Percentiles rank a stretch among this genome's conserved stretches.
Conservation (phyloP, 768 basidiomycete genomes). For the Ephemerocybe angulata region DNA sequence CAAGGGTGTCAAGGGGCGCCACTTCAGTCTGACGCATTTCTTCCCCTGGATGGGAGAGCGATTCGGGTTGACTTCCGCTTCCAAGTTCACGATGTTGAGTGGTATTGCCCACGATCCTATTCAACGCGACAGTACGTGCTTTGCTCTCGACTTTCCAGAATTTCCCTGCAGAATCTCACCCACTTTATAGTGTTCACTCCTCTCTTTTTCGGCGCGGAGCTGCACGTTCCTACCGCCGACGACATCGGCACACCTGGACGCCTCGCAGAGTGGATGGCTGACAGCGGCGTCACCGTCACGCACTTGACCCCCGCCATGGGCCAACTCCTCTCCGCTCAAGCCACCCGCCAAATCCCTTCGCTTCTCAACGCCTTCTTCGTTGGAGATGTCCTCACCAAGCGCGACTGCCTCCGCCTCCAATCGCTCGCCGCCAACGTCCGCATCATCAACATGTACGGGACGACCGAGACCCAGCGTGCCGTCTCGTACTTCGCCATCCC, state of each 20-base stretch:
- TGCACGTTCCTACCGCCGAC: conserved; percentile 94
- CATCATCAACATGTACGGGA: conserved; percentile 99
- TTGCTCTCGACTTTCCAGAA: neutral
- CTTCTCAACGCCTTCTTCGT: conserved; percentile 95
- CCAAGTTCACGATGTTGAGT: conserved; percentile 96
- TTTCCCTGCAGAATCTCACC: conserved; percentile 13
- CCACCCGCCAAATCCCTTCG: conserved; percentile 83
- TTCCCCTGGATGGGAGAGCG: conserved; percentile 98
- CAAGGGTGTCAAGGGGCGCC: conserved; percentile 94
- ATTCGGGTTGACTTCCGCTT: conserved; percentile 69
- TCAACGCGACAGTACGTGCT: conserved; percentile 88
- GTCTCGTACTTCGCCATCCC: conserved; percentile 97
- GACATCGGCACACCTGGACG: conserved; percentile 97
- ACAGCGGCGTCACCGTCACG: conserved; percentile 86
- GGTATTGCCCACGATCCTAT: conserved; percentile 99
- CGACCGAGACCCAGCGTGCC: conserved; percentile 97
- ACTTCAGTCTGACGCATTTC: conserved; percentile 96
- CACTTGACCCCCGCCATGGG: conserved; percentile 99
- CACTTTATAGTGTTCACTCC: conserved; percentile 87
- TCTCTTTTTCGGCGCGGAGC: conserved; percentile 91
- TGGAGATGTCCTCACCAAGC: conserved; percentile 97
- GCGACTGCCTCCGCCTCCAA: conserved; percentile 93
- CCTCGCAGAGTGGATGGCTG: conserved; percentile 98
- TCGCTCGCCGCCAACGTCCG: conserved; percentile 86
- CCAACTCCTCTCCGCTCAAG: conserved; percentile 80